phyloP scores from a whole-genome alignment of 495 filamentous ascomycete genomes.

The Aspergillus conjunctus region DNA sequence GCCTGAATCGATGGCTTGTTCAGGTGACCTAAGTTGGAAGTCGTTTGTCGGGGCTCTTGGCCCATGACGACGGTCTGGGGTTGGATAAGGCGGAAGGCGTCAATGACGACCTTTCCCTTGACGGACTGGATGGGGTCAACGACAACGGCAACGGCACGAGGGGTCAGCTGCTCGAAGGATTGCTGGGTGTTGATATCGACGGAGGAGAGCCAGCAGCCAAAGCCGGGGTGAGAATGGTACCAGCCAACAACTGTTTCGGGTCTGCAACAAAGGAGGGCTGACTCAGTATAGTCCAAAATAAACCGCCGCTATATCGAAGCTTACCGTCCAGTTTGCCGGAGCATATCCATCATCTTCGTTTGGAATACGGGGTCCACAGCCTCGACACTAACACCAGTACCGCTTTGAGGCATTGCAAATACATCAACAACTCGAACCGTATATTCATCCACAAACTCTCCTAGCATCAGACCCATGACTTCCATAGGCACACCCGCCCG shows the following conservation, averaged over 20 bases:
- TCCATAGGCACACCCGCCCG: constrained; percentile 99
- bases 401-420: constrained; percentile 99
- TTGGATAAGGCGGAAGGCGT: constrained; percentile 98
- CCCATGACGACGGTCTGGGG: constrained; percentile 98
- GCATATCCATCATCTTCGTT: constrained; percentile 99
- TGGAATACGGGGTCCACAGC: constrained; percentile 98
- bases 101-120: constrained; percentile 99
- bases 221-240: constrained; percentile 99
- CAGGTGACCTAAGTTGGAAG: constrained; percentile 94
- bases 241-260: constrained; percentile 97
- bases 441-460: constrained; percentile 98
- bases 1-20: constrained; percentile 99
- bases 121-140: constrained; percentile 99
- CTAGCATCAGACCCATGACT: constrained; percentile 99
- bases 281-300: background rate
- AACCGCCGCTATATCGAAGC: constrained; percentile 24
- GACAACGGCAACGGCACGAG: constrained; percentile 94
- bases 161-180: constrained; percentile 96
- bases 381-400: constrained; percentile 97
- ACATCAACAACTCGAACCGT: constrained; percentile 97
- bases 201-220: constrained; percentile 97
- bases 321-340: constrained; percentile 93
- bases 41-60: constrained; percentile 97
- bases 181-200: constrained; percentile 99
- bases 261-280: constrained; percentile 45